Base-by-base conservation (phyloP, 441 rosid genomes). In the Manihot esculenta region DNA sequence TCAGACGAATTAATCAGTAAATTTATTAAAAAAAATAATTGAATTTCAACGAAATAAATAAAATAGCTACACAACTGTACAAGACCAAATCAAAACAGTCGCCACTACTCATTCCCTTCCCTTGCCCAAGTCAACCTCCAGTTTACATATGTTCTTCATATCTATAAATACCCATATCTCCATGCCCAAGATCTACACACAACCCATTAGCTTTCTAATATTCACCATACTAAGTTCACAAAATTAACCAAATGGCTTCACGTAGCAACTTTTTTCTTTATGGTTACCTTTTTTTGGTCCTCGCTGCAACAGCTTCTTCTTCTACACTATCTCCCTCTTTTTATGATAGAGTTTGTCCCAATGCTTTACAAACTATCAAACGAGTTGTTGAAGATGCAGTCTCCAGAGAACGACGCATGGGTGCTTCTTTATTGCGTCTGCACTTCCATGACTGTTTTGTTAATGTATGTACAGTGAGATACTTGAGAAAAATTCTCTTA, bases 401-500 rank as follows among this genome's bases (percentile, higher is more conserved):
- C 1, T 0, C 33, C 26, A 78, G 74, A 17, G 88, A 85, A 77
- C 76, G 66, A 3, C 84, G 91, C 66, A 84, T 83, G 88, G 91
- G 86, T 21, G 88, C 84, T 69, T 84, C 87, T 45, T 56, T 86
- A 11, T 84, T 86, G 24, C 87, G 89, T 41, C 72, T 87, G 18
- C 86, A 84, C 62, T 82, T 82, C 81, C 89, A 83, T 17, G 85
- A 82, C 65, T 84, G 90, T 38, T 84, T 84, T 54, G 87, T 87
- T 50, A 68, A 84, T 21, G 90, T 86, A 77, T 11, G 45, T 50
- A 38, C 7, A 7, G 5, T 0, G 5, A 7, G 5, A 38, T 38
- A 38, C 1, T 38, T 38, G 42, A 38, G 42, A 38, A 38, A 38
- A 38, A 38, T 6, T 60, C 17, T 14, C 3, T 45, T 13, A 6